Base-by-base conservation (phyloP, 352 stramenopile genomes). In the Thraustochytrium striatum region DNA sequence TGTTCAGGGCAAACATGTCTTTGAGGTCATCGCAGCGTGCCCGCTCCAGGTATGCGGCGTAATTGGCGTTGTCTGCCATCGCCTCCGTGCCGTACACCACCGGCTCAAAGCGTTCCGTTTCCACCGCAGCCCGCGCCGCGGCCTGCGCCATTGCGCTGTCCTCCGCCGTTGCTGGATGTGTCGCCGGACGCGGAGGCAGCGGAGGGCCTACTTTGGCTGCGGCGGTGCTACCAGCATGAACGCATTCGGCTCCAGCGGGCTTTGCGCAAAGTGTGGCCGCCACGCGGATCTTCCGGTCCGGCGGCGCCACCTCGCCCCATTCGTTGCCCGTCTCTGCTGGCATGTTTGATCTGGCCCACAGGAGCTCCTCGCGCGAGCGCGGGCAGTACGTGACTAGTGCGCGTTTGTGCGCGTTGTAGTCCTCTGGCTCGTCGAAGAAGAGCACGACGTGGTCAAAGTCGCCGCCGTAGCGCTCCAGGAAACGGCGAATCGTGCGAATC, bases 261-360 rank as follows among this genome's bases (percentile, higher is more conserved):
- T n/a, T n/a, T n/a, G n/a, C n/a, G n/a, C n/a, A n/a, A n/a, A n/a
- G n/a, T n/a, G n/a, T n/a, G 73, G 55, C 62, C 72, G 36, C 80
- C 78, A 93, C 92, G 38, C 88, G 88, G 61, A 94, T 93, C 85
- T 89, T 90, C 25, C 89, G 87, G 69, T 94, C 89, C 38, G 85
- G 82, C 30, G 93, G 91, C n/a, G 92, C 85, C 1, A 87, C 88
- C 82, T 92, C 89, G 2, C 89, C 89, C 65, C 89, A 91, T 61
- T 82, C 87, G 53, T 92, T 83, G 21, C 89, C 88, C 84, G 84
- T 81, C 0, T 81, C 61, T 21, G 72, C 82, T 1, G 88, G 82
- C 13, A 86, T 11, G n/a, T 61, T 57, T n/a, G n/a, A n/a, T n/a
- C n/a, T n/a, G 5, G 39, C 39, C 28, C 82, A 81, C 8, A 39